These are phyloP conservation scores for Ascochyta koolunga DNA, from an alignment of 2,329 filamentous ascomycete genomes.

Conservation along the genomic window DNA sequence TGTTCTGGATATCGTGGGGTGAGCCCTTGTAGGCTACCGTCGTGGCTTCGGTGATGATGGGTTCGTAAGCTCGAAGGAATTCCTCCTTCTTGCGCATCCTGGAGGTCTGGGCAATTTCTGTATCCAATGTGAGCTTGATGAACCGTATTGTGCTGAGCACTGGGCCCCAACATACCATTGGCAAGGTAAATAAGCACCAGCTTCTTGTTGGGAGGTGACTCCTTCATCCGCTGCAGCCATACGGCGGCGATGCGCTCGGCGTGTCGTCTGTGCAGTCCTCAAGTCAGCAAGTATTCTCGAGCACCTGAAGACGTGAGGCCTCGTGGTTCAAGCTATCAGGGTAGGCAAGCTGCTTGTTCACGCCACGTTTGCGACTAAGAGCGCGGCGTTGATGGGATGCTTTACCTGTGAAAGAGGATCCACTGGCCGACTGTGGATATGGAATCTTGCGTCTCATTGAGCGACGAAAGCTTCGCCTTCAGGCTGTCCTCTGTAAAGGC, in stretches of 20 bases:
- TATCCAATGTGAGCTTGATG: slow-evolving; percentile 2
- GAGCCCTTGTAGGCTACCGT: slow-evolving; percentile 90
- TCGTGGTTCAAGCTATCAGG: background rate
- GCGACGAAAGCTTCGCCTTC: slow-evolving; percentile 87
- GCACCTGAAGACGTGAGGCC: background rate
- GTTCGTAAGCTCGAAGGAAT: slow-evolving; percentile 89
- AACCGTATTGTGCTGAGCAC: background rate
- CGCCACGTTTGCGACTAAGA: slow-evolving; percentile 1
- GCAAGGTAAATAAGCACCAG: slow-evolving; percentile 93
- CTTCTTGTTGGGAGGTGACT: slow-evolving; percentile 83
- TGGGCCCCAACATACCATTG: slow-evolving; percentile 69
- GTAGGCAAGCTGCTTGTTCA: slow-evolving; percentile 5
- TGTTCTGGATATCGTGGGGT: slow-evolving; percentile 79
- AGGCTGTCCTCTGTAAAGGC: slow-evolving; percentile 96
- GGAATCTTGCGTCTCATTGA: slow-evolving; percentile 97
- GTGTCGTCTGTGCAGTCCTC: slow-evolving; percentile 70
- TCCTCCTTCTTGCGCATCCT: slow-evolving; percentile 92
- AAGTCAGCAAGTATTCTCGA: slow-evolving; percentile 23
- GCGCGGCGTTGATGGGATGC: slow-evolving; percentile 8
- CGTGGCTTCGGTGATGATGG: slow-evolving; percentile 89
- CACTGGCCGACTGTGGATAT: slow-evolving; percentile 97
- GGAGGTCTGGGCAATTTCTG: slow-evolving; percentile 95
- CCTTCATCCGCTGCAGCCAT: slow-evolving; percentile 88
- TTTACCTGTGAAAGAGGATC: slow-evolving; percentile 98
- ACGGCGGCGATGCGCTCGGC: slow-evolving; percentile 90